Percentiles rank a stretch among this genome's conserved stretches.
phyloP scores from a whole-genome alignment of 768 basidiomycete genomes.

The Mycena venus region DNA sequence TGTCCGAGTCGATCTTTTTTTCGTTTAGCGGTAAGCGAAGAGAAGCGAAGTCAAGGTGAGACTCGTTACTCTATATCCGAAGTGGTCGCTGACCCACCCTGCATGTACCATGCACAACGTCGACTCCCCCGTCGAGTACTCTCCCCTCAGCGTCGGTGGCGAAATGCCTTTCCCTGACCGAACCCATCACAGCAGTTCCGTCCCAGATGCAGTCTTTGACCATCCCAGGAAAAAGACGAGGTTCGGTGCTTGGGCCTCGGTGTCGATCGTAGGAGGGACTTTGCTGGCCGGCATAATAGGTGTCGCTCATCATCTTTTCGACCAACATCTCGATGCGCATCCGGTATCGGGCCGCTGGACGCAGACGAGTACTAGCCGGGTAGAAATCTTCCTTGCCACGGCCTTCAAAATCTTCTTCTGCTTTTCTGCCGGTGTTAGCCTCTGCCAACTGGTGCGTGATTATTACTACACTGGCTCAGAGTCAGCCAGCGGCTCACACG shows the following conservation, averaged over 20 bases:
- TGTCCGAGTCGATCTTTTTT: too few relatives aligned
- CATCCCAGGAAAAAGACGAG: neutral
- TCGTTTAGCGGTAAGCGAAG: too few relatives aligned
- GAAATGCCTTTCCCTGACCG: neutral
- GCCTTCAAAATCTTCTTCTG: neutral
- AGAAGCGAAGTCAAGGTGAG: too few relatives aligned
- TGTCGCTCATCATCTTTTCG: neutral
- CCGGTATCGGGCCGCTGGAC: neutral
- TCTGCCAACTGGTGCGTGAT: neutral
- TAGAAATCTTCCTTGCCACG: neutral
- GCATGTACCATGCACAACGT: neutral
- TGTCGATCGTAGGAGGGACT: neutral
- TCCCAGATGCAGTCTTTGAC: neutral
- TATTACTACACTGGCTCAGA: neutral
- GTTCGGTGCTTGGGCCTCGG: neutral
- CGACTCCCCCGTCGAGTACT: neutral
- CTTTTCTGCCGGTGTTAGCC: constrained; percentile 1
- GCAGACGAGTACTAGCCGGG: neutral
- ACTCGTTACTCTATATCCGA: too few relatives aligned
- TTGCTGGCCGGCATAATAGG: neutral
- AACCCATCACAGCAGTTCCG: neutral
- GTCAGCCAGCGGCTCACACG: neutral
- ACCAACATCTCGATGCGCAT: neutral
- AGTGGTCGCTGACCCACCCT: neutral
- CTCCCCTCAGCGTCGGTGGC: neutral